These are phyloP conservation scores for Zea luxurians DNA, from an alignment of 176 grass and related monocot genomes.

Conservation along the genomic window DNA sequence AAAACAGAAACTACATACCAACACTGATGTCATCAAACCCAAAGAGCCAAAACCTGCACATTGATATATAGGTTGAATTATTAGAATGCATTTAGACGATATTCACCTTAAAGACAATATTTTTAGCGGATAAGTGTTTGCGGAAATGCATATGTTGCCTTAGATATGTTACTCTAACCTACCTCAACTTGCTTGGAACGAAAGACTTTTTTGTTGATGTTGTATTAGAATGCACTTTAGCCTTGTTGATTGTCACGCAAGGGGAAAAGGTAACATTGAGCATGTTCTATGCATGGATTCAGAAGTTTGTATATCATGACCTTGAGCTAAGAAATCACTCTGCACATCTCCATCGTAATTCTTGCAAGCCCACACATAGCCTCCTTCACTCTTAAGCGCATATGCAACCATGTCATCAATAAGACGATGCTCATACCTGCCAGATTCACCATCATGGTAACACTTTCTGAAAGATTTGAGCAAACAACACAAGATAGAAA, in stretches of 20 bases:
- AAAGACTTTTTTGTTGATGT: too few relatives aligned
- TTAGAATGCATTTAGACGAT: slow-evolving; percentile 14
- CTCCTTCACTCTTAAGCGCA: slow-evolving; percentile 93
- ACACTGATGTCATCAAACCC: slow-evolving; percentile 95
- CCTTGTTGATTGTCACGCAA: slow-evolving; percentile 4
- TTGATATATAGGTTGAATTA: background rate
- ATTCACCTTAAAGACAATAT: too few relatives aligned
- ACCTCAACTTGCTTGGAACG: too few relatives aligned
- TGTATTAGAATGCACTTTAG: slow-evolving; percentile 9
- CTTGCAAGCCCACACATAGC: slow-evolving; percentile 96
- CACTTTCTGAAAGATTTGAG: background rate
- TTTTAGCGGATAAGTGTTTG: too few relatives aligned
- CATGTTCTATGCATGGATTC: slow-evolving; percentile 18
- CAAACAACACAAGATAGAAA: slow-evolving; percentile 22
- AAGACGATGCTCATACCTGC: slow-evolving; percentile 93
- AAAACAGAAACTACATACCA: slow-evolving; percentile 59
- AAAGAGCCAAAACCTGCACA: slow-evolving; percentile 92
- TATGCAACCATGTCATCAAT: slow-evolving; percentile 99
- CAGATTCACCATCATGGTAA: slow-evolving; percentile 32
- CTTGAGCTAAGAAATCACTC: slow-evolving; percentile 99
- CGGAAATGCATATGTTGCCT: too few relatives aligned
- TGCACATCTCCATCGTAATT: slow-evolving; percentile 98
- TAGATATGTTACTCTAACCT: too few relatives aligned
- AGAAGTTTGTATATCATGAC: slow-evolving; percentile 39
- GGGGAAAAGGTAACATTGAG: slow-evolving; percentile 4